Evolutionary conservation across 306 rosid genomes (phyloP).

Genomic region (Begonia peltatifolia): DNA sequence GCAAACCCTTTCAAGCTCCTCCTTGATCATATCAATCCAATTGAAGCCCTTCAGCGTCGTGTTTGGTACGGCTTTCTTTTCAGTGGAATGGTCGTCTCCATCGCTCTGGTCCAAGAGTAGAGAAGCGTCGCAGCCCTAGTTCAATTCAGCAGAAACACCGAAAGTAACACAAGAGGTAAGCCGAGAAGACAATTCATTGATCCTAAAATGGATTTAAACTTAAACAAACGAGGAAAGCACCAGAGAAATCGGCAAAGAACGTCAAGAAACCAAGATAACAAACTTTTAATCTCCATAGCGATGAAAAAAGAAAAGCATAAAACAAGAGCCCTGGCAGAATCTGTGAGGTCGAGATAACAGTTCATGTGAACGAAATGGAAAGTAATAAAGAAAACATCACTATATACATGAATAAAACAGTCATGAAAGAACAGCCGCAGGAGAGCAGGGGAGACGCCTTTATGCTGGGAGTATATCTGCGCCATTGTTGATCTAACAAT

Average conservation of each 20-base stretch:
- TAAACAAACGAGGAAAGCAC: background rate
- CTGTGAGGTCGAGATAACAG: background rate
- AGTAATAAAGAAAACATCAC: background rate
- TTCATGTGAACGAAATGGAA: background rate
- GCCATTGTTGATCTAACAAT: constrained; percentile 35
- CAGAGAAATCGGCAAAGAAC: background rate
- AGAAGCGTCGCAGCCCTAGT: constrained; percentile 40
- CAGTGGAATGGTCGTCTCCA: constrained; percentile 25
- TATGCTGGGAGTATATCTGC: constrained; percentile 29
- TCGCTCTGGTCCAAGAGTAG: constrained; percentile 35
- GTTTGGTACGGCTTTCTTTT: constrained; percentile 78
- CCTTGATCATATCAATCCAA: constrained; percentile 21
- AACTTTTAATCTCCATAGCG: background rate
- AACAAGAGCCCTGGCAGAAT: background rate
- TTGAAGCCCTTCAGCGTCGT: constrained; percentile 26
- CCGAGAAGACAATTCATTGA: no score
- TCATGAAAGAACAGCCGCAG: constrained; percentile 87
- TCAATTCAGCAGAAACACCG: background rate
- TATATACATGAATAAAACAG: constrained; percentile 57
- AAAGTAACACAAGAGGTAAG: background rate
- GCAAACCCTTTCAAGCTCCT: constrained; percentile 26
- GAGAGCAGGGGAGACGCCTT: constrained; percentile 42
- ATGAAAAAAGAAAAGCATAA: background rate
- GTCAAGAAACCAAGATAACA: background rate
- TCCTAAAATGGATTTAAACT: background rate